Conservation (phyloP, 1,139 yeast genomes). For the Scheffersomyces parashehatae region DNA sequence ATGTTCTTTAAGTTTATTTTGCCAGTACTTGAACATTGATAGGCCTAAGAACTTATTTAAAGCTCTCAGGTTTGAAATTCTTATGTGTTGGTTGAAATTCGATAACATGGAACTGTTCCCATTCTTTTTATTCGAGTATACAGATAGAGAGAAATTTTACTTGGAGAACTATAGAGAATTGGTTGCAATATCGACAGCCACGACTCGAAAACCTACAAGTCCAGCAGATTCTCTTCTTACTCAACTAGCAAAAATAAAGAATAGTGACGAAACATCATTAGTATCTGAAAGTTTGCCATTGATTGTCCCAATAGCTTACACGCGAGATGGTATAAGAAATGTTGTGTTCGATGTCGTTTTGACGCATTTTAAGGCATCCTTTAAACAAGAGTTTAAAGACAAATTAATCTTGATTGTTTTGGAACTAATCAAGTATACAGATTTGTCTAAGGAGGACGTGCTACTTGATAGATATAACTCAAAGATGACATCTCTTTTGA, state of each 20-base stretch:
- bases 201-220: constrained; percentile 10
- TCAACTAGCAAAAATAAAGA: constrained; percentile 15
- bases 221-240: constrained; percentile 2
- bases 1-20: constrained; percentile 22
- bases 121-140: constrained; percentile 33
- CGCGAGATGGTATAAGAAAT: constrained; percentile 42
- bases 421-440: constrained; percentile 39
- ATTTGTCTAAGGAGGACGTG: constrained; percentile 31
- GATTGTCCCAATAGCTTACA: constrained; percentile 46
- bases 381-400: constrained; percentile 21
- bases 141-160: constrained; percentile 25
- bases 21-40: constrained; percentile 13
- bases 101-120: constrained; percentile 40
- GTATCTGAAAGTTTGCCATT: constrained; percentile 35
- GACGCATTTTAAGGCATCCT: constrained; percentile 9
- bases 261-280: constrained; percentile 16
- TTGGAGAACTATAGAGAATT: constrained; percentile 33
- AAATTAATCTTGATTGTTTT: constrained; percentile 30
- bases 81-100: constrained; percentile 45
- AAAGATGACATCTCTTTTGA: constrained; percentile 9
- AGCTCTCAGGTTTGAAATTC: constrained; percentile 28
- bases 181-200: constrained; percentile 34
- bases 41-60: constrained; percentile 27
- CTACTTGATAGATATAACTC: constrained; percentile 14
- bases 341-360: constrained; percentile 26